Base-by-base conservation (phyloP, 129 eudicot species). In the Flaveria robusta region DNA sequence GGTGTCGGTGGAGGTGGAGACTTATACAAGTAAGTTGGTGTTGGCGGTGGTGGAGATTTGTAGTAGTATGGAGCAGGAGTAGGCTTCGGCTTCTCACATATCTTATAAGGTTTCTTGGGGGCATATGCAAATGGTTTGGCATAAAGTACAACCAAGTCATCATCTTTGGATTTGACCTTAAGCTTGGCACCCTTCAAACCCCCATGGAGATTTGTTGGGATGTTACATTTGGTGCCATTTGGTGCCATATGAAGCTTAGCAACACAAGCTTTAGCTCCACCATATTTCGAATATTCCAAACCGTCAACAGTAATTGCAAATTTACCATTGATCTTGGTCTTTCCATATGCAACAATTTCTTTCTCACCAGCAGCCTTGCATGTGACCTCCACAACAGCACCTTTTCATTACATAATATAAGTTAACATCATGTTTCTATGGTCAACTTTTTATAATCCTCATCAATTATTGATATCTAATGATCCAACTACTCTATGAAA, bases 91-190 rank as follows among this genome's bases (percentile, higher is more conserved):
- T 87, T 87, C 47, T 84, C 59, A 14, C 91, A 87, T 0, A 69
- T 76, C 72, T 79, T 67, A 74, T 5, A 84, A 68, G 87, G 87
- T 8, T 79, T 83, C 70, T 84, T 86, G 0, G 96, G 81, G 31
- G 83, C 96, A 75, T 89, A 89, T 49, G 96, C 91, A 72, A 89
- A 89, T 22, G 96, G 86, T 29, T 86, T 84, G 9, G 96, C 91
- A 15, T 62, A 75, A 12, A 89, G 87, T 15, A 86, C 96, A 74
- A 89, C 87, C 77, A 75, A 83, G 55, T 89, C 37, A 11, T 81
- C 58, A 43, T 49, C 66, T 69, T 84, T 87, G 3, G 91, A 89
- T 52, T 86, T 89, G 67, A 89, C 91, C 77, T 83, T 85, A 27
- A 89, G 86, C 46, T 71, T 18, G 23, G 91, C 88, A 29, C 96